Evolutionary conservation across 257 asterid species (phyloP), one percentile per base, ranked within the genome.

Genomic region (Haberlea rhodopensis): DNA sequence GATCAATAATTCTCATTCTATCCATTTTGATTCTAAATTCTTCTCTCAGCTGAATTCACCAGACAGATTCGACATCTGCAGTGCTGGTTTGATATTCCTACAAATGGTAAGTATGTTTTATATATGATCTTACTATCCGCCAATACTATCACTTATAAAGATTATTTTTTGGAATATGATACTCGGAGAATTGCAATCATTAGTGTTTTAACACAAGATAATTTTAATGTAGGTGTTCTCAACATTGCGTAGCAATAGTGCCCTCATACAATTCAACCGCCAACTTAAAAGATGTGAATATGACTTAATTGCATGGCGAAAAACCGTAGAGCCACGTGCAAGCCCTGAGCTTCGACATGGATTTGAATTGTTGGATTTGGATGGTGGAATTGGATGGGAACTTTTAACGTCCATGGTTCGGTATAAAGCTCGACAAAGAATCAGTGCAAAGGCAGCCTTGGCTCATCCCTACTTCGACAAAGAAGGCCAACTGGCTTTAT

Each of bases 331-430:
- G 81, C 84, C 95, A 6, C 96, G 96, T 16, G 97, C 92, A 13
- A 75, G 85, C 70, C 77, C 88, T 21, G 97, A 94, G 0, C 79
- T 94, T 26, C 70, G 95, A 6, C 87, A 82, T 25, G 96, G 99
- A 34, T 94, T 94, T 43, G 97, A 94, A 70, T 24, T 87, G 72
- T 68, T 94, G 49, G 97, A 94, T 71, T 70, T 94, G 75, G 96
- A 90, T 71, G 90, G 81, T 51, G 99, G 99, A 11, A 78, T 78
- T 19, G 99, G 97, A 10, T 94, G 99, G 99, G 96, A 90, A 68
- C 96, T 90, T 59, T 53, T 94, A 49, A 79, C 84, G 52, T 90
- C 99, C 62, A 87, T 90, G 96, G 91, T 90, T 45, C 94, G 97
- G 3, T 90, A 82, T 58, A 87, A 84, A 71, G 97, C 97, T 13